A percentile compares a stretch with the other conserved stretches of the same genome.
These are phyloP conservation scores for Rhodamnia argentea DNA, from an alignment of 345 rosid species.

Conservation along the genomic window DNA sequence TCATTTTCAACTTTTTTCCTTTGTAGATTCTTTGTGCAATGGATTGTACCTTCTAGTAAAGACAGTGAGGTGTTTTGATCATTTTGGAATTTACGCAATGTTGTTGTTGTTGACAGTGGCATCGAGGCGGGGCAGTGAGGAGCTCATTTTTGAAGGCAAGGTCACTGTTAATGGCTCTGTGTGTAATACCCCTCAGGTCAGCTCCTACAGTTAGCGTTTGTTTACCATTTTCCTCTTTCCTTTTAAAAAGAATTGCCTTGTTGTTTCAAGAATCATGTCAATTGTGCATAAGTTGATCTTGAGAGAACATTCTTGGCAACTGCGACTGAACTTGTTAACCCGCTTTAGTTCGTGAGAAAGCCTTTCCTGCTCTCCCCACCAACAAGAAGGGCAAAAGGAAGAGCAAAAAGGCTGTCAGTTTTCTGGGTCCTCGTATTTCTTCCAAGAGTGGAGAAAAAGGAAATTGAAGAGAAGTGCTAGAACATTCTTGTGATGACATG, in stretches of 20 bases:
- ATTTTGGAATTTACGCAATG: not conserved
- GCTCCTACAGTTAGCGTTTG: not conserved
- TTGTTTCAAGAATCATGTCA: not conserved
- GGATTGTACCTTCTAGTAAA: not conserved
- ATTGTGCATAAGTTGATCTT: not conserved
- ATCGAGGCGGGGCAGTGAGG: conserved; percentile 80
- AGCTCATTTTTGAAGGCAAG: conserved; percentile 74
- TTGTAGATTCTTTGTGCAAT: not conserved
- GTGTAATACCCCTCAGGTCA: conserved; percentile 78
- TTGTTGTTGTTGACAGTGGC: conserved; percentile 42
- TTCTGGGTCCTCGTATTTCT: not conserved
- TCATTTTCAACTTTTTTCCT: not conserved
- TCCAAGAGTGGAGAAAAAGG: not conserved
- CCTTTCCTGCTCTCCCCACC: not conserved
- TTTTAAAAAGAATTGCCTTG: not conserved
- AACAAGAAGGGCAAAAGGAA: not conserved
- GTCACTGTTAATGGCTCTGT: conserved; percentile 84
- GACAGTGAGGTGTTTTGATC: not conserved
- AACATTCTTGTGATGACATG: not conserved
- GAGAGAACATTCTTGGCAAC: not conserved
- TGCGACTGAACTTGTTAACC: not conserved
- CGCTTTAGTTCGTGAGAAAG: not conserved
- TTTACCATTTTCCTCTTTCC: not conserved
- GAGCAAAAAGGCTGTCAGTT: not conserved
- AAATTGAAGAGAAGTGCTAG: not conserved